Evolutionary conservation across 75 land plant species (phyloP), one percentile per base, ranked within the genome.

Genomic region (Azolla pinnata): DNA sequence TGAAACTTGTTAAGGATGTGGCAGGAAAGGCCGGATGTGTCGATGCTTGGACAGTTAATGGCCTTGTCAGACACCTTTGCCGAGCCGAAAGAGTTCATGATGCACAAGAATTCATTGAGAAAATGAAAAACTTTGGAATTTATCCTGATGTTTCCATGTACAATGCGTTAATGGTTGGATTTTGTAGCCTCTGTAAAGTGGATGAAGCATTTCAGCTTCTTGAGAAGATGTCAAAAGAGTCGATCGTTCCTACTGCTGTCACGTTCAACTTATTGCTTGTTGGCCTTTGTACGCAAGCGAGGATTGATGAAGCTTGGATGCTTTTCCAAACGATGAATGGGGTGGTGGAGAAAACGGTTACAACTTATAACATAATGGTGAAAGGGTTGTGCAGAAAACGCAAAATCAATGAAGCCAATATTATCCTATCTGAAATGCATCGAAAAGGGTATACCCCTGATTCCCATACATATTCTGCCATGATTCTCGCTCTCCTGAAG

Each of bases 281-380:
- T 53, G 66, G 60, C 9, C 57, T 74, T 29, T 56, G 55, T 20
- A 57, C 68, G 60, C 5, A n/a, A 10, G 58, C 60, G 46, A 29
- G 34, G 42, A 20, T 48, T 25, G 67, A 64, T 49, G 49, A 38
- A n/a, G 72, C 72, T 18, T 49, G n/a, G 0, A 18, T 29, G 16
- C 25, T 71, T 0, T 33, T 47, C 33, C 18, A 57, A 21, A 65
- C 35, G 67, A 27, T 57, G n/a, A 2, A 1, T 10, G 33, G 60
- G 44, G 74, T 66, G 0, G 19, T 64, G 17, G 60, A 20, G 31
- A 71, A 68, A n/a, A 62, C 76, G 60, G 62, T 62, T 5, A 27
- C 72, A 18, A 71, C 72, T 17, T 76, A 54, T 44, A 75, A 61
- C 50, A 68, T 40, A 16, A 50, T 80, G n/a, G 57, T 80, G 42